phyloP scores from a whole-genome alignment of 83 land plant species.

The Picea mariana region DNA sequence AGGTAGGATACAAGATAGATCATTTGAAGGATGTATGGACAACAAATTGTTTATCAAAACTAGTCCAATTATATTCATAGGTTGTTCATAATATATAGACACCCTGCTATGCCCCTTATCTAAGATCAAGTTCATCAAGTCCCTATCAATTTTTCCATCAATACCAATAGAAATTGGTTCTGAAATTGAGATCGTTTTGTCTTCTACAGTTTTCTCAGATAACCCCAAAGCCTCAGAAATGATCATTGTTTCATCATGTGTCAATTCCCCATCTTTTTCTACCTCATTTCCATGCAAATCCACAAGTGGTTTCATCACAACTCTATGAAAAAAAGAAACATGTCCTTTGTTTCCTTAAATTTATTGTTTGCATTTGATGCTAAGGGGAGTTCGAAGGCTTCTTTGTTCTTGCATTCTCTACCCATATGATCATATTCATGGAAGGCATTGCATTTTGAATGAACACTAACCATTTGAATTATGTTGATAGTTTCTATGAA shows the following conservation, averaged over 20 bases:
- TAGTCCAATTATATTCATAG: slow-evolving; percentile 48
- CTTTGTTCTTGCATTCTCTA: too few species aligned
- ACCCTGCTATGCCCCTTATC: slow-evolving; percentile 40
- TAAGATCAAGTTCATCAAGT: slow-evolving; percentile 1
- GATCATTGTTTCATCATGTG: slow-evolving; percentile 44
- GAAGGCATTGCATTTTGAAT: too few species aligned
- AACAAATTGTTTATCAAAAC: slow-evolving; percentile 57
- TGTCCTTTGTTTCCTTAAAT: slow-evolving; percentile 12
- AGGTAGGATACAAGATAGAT: not conserved
- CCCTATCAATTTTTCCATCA: slow-evolving; percentile 39
- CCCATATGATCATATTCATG: too few species aligned
- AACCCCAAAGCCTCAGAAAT: slow-evolving; percentile 32
- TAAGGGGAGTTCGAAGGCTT: too few species aligned
- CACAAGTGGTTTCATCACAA: slow-evolving; percentile 84
- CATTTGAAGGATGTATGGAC: slow-evolving; percentile 52
- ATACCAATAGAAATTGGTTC: slow-evolving; percentile 36
- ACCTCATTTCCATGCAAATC: slow-evolving; percentile 87
- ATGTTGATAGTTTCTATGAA: too few species aligned
- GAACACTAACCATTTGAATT: too few species aligned
- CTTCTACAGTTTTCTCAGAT: too few species aligned
- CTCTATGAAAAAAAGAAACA: slow-evolving; percentile 74
- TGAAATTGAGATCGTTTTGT: slow-evolving; percentile 32
- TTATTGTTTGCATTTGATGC: too few species aligned
- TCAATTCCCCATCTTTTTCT: slow-evolving; percentile 52
- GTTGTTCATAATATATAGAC: slow-evolving; percentile 35